Percentiles rank a stretch among this genome's conserved stretches.
phyloP scores from a whole-genome alignment of 140 eudicot genomes.

The Erigeron philadelphicus region DNA sequence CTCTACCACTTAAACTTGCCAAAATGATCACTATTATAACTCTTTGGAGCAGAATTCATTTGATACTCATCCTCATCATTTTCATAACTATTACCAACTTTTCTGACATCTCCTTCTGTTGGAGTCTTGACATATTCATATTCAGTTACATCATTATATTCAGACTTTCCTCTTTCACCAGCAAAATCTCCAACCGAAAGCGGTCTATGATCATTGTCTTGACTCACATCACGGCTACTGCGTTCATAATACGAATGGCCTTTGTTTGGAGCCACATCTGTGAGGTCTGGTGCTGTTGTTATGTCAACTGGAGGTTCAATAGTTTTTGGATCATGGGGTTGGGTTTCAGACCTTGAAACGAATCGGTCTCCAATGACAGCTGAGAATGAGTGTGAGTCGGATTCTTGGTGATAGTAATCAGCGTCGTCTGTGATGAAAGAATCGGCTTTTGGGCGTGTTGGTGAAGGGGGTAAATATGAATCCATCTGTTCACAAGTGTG shows the following conservation, averaged over 20 bases:
- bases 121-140: background rate
- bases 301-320: background rate
- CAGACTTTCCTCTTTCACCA: slow-evolving; percentile 4
- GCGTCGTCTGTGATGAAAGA: background rate
- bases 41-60: slow-evolving; percentile 5
- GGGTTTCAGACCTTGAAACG: background rate
- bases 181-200: background rate
- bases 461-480: background rate
- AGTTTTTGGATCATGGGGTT: background rate
- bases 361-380: background rate
- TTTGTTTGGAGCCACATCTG: background rate
- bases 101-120: background rate
- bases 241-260: background rate
- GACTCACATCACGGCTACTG: background rate
- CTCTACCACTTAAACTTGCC: background rate
- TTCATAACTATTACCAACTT: background rate
- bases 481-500: background rate
- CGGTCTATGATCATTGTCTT: background rate
- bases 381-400: background rate
- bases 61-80: background rate
- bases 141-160: background rate
- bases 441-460: background rate
- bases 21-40: slow-evolving; percentile 5
- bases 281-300: background rate
- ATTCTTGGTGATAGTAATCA: background rate